Evolutionary conservation across 2,329 filamentous ascomycete species (phyloP), one percentile per base, ranked within the genome.

Genomic region (Scedosporium aurantiacum): DNA sequence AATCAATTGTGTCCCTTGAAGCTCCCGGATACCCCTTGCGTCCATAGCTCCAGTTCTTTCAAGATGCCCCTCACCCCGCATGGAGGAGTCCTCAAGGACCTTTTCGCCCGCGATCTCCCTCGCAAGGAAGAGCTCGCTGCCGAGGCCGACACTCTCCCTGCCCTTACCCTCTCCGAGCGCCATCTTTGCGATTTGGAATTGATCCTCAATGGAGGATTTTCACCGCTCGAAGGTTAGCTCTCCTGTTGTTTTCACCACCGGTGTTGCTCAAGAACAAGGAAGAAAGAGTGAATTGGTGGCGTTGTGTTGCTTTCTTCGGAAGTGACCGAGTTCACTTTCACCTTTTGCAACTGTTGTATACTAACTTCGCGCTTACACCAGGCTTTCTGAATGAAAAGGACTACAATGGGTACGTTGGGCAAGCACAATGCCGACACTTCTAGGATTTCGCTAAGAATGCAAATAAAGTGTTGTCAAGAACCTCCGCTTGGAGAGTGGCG

Each of bases 381-480:
- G 91, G 92, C 71, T 99, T 99, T 81, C 88, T 99, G 89, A 96
- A 85, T 75, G 86, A 99, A 82, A 88, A 91, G 78, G 94, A 99
- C 77, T 99, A 96, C 82, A 89, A 96, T 76, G 87, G 89, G 90
- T 93, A 83, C 67, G 82, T 63, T 60, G 63, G 55, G 32, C 32
- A 37, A 12, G 32, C 32, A 10, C 32, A 37, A n/a, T 58, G 12
- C 7, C 56, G 41, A 2, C 47, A 59, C 23, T 40, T 6, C 52
- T 16, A 23, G 14, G 23, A 27, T 27, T n/a, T 7, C 21, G 18
- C 57, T 63, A 50, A 23, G 37, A 70, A 74, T 18, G 32, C 52
- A 8, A 50, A 18, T 63, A 41, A 71, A 94, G 91, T 65, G 94
- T 99, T 66, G 92, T 97, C 67, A 86, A 88, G 75, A 85, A 93